These are phyloP conservation scores for Smithsoniella earleae DNA, from an alignment of 163 green algal species.

Conservation along the genomic window DNA sequence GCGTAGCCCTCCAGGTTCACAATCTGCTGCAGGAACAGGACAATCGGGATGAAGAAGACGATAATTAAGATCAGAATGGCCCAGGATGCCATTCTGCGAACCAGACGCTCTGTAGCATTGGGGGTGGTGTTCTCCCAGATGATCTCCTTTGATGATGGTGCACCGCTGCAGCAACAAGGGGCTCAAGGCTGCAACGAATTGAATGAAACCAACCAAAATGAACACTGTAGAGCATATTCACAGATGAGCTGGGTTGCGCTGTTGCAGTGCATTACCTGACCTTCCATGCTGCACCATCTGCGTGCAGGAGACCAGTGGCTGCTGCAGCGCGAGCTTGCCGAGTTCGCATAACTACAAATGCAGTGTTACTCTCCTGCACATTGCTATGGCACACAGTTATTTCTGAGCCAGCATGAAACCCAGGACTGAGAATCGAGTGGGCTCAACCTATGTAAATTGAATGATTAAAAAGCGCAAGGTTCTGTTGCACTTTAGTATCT, in stretches of 20 bases:
- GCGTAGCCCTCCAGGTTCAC: constrained; percentile 19
- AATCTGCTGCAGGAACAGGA: constrained; percentile 11
- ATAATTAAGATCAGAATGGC: not conserved
- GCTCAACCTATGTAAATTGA: too few species aligned
- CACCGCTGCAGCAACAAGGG: too few species aligned
- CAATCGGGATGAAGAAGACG: constrained; percentile 28
- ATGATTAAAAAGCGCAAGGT: too few species aligned
- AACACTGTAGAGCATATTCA: too few species aligned
- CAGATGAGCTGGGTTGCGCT: too few species aligned
- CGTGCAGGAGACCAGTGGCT: not conserved
- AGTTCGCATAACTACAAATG: constrained; percentile 18
- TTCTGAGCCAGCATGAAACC: too few species aligned
- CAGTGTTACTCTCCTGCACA: constrained; percentile 5
- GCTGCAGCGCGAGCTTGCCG: not conserved
- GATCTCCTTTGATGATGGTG: not conserved
- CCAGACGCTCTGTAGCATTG: not conserved
- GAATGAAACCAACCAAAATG: too few species aligned
- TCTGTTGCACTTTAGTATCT: too few species aligned
- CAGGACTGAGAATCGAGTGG: too few species aligned
- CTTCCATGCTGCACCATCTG: not conserved
- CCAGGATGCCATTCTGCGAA: not conserved
- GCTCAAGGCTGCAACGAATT: too few species aligned
- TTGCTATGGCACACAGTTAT: too few species aligned
- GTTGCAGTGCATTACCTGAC: too few species aligned
- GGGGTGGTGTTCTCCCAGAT: constrained; percentile 2